Base-by-base conservation (phyloP, 768 basidiomycete species). In the Panaeolus cyanescens region DNA sequence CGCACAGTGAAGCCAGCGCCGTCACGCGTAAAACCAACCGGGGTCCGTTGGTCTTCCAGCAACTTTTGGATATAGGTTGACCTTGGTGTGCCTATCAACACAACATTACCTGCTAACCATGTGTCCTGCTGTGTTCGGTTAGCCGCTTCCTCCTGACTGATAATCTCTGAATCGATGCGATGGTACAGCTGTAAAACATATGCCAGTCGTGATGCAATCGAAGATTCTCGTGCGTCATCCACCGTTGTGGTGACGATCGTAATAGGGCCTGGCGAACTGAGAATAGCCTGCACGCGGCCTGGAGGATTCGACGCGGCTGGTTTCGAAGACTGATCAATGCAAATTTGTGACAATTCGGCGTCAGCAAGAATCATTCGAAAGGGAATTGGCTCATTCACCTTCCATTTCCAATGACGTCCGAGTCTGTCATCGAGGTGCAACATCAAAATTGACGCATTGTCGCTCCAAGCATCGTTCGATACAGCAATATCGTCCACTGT, bases 171-270 rank as follows among this genome's bases (percentile, higher is more conserved):
- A 62, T 94, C 92, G 20, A 95, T 71, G 60, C 84, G 80, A 68
- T 92, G 89, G 72, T 89, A 93, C 0, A 85, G 67, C 32, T 84
- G 74, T 17, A 95, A 75, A 62, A 86, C 83, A 68, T 93, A 85
- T 2, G 89, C 86, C 22, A 95, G 74, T 12, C 93, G 80, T 10
- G 81, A 70, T 2, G 91, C 93, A 2, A 86, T 72, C 0, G 83
- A 84, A 8, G 83, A 67, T 31, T 81, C 79, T n/a, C 70, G 67
- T 1, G 50, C 31, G 9, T 61, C 34, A 69, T 67, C 5, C 61
- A 22, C 15, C 63, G 66, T 62, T 9, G 84, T 80, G 20, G 88
- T 72, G 55, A 95, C 79, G 33, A 95, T 74, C 2, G 75, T 75
- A 45, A 95, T 68, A 0, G 87, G 81, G 0, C 76, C 83, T 1